These are phyloP conservation scores for Przewalskia tangutica DNA, from an alignment of 257 asterid genomes.

Conservation along the genomic window DNA sequence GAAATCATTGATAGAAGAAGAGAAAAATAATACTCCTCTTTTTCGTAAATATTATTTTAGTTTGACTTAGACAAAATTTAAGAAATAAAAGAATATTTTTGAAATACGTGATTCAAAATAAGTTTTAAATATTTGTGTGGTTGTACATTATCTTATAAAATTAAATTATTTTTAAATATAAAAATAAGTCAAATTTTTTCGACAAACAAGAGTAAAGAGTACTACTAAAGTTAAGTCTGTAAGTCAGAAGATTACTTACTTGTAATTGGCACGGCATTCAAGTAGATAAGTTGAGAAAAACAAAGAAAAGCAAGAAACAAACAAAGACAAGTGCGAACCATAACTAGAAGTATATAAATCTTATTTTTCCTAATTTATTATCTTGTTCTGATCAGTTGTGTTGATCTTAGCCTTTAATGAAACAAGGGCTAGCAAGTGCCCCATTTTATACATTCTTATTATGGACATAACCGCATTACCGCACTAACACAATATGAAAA, in stretches of 20 bases:
- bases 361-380: neutral
- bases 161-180: too few relatives aligned
- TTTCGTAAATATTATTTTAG: too few relatives aligned
- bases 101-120: too few relatives aligned
- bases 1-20: neutral
- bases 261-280: slow-evolving; percentile 41
- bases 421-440: neutral
- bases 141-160: too few relatives aligned
- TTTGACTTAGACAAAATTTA: too few relatives aligned
- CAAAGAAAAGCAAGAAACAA: slow-evolving; percentile 27
- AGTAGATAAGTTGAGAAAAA: slow-evolving; percentile 27
- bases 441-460: slow-evolving; percentile 24
- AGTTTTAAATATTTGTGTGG: too few relatives aligned
- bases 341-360: slow-evolving; percentile 4
- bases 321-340: slow-evolving; percentile 31
- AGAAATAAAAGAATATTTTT: too few relatives aligned
- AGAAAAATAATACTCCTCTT: neutral
- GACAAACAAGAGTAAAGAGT: too few relatives aligned
- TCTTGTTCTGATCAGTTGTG: neutral
- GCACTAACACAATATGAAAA: slow-evolving; percentile 3
- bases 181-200: too few relatives aligned
- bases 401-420: neutral
- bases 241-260: slow-evolving; percentile 17
- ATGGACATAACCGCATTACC: slow-evolving; percentile 8
- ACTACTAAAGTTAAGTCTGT: neutral